Evolutionary conservation across 306 rosid species (phyloP).

Genomic region (Hippophae rhamnoides): DNA sequence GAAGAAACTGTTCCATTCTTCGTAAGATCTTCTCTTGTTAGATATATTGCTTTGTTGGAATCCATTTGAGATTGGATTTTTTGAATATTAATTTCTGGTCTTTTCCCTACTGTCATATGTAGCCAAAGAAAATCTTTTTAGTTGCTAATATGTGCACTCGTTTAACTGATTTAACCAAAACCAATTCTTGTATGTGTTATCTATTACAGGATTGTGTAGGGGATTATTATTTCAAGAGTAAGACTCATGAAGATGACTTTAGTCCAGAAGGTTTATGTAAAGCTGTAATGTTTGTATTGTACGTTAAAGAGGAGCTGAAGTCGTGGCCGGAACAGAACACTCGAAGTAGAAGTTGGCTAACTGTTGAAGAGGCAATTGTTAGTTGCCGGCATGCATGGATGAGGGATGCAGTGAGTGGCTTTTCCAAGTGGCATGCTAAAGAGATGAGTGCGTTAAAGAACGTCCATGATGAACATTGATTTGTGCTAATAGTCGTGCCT

Average conservation of each 20-base stretch:
- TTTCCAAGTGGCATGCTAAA: conserved; percentile 25
- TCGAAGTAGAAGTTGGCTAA: conserved; percentile 35
- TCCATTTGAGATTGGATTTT: too few species aligned
- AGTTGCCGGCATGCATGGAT: conserved; percentile 33
- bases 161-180: too few species aligned
- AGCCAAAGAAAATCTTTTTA: too few species aligned
- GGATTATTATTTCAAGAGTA: conserved; percentile 29
- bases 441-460: not conserved
- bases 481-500: too few species aligned
- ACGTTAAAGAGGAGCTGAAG: conserved; percentile 33
- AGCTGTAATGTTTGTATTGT: conserved; percentile 35
- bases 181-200: not conserved
- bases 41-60: too few species aligned
- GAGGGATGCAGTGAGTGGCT: conserved; percentile 25
- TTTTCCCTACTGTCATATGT: too few species aligned
- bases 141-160: not conserved
- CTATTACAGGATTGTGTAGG: conserved; percentile 26
- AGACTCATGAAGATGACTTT: conserved; percentile 31
- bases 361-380: conserved; percentile 22
- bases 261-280: conserved; percentile 31
- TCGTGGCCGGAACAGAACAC: conserved; percentile 36
- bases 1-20: not conserved
- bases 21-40: too few species aligned
- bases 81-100: too few species aligned
- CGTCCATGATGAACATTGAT: too few species aligned